Base-by-base conservation (phyloP, 2,329 filamentous ascomycete species). In the Epichloe gansuensis region DNA sequence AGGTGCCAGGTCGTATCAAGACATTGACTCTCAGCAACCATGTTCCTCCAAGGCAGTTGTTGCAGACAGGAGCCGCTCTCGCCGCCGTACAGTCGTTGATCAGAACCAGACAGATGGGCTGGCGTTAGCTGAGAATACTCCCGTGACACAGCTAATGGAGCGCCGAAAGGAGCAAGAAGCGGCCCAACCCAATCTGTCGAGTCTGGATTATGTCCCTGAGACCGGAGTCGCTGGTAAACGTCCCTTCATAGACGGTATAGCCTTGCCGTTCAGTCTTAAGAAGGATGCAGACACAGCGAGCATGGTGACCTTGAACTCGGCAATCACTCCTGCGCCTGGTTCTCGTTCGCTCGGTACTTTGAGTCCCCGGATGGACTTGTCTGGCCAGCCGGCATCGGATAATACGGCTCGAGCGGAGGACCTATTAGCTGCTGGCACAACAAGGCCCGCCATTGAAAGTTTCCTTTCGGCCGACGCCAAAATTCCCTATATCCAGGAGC, bases 251-350 rank as follows among this genome's bases (percentile, higher is more conserved):
- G 81, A 80, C 21, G 83, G 85, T 0, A 78, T 89, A 28, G 85
- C 86, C 0, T 77, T 88, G 59, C 86, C 86, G 0, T 91, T 91
- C 62, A 85, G 79, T 53, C 65, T 91, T 13, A 76, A 77, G 50
- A 77, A 77, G 57, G 76, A 85, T 21, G 77, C 78, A 2, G 77
- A 80, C 4, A 85, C 81, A 17, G 83, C 83, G 1, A 88, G 84
- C 67, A 88, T 85, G 76, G 69, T 84, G 50, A 88, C 85, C 0
- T 67, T 89, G 21, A 70, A 73, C 38, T 80, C 77, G 9, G 61
- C 64, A 15, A 53, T 53, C 17, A 67, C 59, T 13, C 62, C 62
- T 3, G 50, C 56, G 13, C 65, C 62, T 12, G 62, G 61, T 4
- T 67, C 64, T 21, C 65, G 57, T 48, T 67, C 69, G 2, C 63